Evolutionary conservation across 1,284 basidiomycete species (phyloP), one percentile per base, ranked within the genome.

Genomic region (Amylostereum areolatum): DNA sequence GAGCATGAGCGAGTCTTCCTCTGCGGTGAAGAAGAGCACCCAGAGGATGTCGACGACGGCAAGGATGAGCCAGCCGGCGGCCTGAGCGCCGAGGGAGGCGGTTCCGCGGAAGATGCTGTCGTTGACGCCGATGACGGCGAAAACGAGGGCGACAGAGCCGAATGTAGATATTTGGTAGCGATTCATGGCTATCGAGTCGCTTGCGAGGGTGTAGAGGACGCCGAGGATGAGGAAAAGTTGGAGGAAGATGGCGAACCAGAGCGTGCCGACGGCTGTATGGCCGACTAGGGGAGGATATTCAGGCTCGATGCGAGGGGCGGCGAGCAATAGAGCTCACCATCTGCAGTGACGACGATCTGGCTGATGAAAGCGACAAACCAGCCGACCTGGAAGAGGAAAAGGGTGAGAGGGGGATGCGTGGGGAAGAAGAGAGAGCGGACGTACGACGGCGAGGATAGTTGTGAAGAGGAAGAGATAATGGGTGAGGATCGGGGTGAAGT

Each of bases 1-100:
- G 49, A 92, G 79, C 45, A 83, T 68, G 56, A 91, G 81, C 1
- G 93, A 90, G 63, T 94, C 93, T 59, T 97, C 94, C 63, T 97
- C 95, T 1, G 93, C 89, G 4, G 95, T 96, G 66, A 99, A 92
- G 75, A 92, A 97, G 54, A 98, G 79, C 24, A 97, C 80, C 95
- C 95, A 98, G 54, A 98, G 68, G 63, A 98, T 89, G 75, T 97
- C 70, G 54, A 94, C 89, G 54, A 98, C 81, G 32, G 92, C 77
- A 48, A 96, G 80, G 55, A 99, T 81, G 60, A 99, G 81, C 90
- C 92, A 98, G 55, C 96, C 96, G 4, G 91, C 93, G 29, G 88
- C 89, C 72, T 92, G 84, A 4, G 94, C 92, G 55, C 88, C 80
- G 49, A 78, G 68, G 4, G 89, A 68, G n/a, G 79, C 70, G 11